Conservation (phyloP, 2,329 filamentous ascomycete species). For the Fusarium newnesense region DNA sequence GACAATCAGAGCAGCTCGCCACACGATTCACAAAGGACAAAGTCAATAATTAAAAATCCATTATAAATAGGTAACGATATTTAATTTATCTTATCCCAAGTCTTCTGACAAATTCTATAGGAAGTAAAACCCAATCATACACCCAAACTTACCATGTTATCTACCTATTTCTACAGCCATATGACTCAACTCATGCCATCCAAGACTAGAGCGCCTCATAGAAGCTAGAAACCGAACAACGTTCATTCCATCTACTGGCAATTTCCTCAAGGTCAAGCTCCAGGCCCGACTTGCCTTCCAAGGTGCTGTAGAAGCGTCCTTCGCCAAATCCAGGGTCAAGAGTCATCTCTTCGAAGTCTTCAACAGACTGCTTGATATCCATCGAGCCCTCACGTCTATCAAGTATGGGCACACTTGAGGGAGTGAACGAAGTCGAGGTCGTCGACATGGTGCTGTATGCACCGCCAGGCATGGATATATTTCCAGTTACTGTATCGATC, state of each 20-base stretch:
- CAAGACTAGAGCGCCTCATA: not conserved
- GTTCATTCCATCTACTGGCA: rapidly evolving
- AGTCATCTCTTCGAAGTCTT: not conserved
- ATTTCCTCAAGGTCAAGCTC: no score
- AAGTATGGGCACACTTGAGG: rapidly evolving
- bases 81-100: rapidly evolving
- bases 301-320: not conserved
- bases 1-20: not conserved
- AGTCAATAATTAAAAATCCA: rapidly evolving
- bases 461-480: not conserved
- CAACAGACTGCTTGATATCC: rapidly evolving
- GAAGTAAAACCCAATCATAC: not conserved
- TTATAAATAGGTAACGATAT: rapidly evolving
- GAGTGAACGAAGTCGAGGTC: not conserved
- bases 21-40: not conserved
- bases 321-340: not conserved
- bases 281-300: not conserved
- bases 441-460: not conserved
- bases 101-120: not conserved
- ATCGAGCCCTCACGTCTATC: no score
- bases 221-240: not conserved
- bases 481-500: not conserved
- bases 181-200: no score
- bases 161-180: not conserved
- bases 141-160: not conserved